Conservation (phyloP, 768 basidiomycete species). For the Udeniomyces megalosporus region DNA sequence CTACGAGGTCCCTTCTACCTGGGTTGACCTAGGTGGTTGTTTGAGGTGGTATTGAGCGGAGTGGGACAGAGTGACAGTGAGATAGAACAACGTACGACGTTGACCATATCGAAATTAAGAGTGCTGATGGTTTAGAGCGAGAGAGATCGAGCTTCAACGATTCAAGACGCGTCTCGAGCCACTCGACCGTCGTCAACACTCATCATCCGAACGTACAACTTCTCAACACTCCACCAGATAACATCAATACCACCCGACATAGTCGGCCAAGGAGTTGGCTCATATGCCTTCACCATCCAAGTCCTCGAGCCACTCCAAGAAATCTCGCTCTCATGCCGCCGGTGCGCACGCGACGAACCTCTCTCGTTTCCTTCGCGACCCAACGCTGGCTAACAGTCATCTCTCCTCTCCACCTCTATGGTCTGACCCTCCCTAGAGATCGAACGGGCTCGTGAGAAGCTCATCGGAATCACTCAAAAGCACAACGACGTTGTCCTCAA, state of each 20-base stretch:
- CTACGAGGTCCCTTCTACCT: no score
- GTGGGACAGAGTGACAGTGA: no score
- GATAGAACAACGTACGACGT: background rate
- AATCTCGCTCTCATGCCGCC: background rate
- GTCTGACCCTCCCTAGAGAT: background rate
- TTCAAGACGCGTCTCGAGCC: background rate
- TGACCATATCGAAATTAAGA: no score
- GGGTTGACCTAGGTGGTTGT: no score
- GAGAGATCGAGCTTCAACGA: background rate
- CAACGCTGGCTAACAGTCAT: background rate
- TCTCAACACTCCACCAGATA: background rate
- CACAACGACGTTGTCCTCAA: conserved; percentile 14
- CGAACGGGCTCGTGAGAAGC: conserved; percentile 2
- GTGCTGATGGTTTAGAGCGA: no score
- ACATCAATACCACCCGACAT: background rate
- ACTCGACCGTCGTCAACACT: background rate
- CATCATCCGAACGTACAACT: background rate
- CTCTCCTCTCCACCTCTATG: background rate
- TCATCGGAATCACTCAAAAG: conserved; percentile 7
- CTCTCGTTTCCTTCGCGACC: background rate
- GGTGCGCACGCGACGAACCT: background rate
- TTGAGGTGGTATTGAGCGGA: no score
- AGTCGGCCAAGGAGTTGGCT: background rate
- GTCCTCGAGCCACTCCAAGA: background rate
- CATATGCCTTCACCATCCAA: background rate